Evolutionary conservation across 2,329 filamentous ascomycete genomes (phyloP).

Genomic region (Fusarium lyarnte): DNA sequence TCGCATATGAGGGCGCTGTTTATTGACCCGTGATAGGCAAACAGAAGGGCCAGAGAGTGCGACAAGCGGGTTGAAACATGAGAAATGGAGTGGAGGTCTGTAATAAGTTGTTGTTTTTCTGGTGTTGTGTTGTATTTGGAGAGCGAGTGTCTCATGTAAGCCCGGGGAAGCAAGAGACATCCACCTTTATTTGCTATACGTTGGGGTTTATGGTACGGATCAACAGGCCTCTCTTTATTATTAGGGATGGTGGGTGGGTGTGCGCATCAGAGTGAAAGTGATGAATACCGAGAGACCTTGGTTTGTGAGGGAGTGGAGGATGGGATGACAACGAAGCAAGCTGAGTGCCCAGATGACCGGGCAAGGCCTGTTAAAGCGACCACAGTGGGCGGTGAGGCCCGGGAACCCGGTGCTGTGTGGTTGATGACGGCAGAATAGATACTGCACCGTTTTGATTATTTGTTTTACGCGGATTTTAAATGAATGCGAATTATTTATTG

Average conservation of each 20-base stretch:
- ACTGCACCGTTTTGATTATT: not conserved
- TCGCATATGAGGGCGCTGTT: conserved; percentile 16
- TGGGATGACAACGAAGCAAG: conserved; percentile 17
- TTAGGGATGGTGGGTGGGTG: conserved; percentile 31
- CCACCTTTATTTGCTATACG: not conserved
- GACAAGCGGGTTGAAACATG: conserved; percentile 11
- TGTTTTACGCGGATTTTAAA: not conserved
- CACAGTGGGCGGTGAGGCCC: conserved; percentile 39
- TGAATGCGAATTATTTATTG: conserved; percentile 14
- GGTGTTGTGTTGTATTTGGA: conserved; percentile 20
- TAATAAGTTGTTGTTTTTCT: not conserved
- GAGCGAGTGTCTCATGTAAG: conserved; percentile 29
- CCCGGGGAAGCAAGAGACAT: conserved; percentile 16
- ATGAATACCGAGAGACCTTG: conserved; percentile 8
- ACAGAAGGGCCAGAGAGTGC: conserved; percentile 25
- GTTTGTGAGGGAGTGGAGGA: not conserved
- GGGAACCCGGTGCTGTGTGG: conserved; percentile 37
- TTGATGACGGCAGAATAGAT: conserved; percentile 4
- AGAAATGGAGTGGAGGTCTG: not conserved
- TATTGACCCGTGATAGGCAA: conserved; percentile 29
- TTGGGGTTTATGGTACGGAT: not conserved
- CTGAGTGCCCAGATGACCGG: conserved; percentile 49
- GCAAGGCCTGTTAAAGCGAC: conserved; percentile 28
- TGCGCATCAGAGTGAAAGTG: conserved; percentile 17
- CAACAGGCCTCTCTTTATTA: conserved; percentile 15